Evolutionary conservation across 2,329 filamentous ascomycete species (phyloP).

Genomic region (Diaporthe aspalathi): DNA sequence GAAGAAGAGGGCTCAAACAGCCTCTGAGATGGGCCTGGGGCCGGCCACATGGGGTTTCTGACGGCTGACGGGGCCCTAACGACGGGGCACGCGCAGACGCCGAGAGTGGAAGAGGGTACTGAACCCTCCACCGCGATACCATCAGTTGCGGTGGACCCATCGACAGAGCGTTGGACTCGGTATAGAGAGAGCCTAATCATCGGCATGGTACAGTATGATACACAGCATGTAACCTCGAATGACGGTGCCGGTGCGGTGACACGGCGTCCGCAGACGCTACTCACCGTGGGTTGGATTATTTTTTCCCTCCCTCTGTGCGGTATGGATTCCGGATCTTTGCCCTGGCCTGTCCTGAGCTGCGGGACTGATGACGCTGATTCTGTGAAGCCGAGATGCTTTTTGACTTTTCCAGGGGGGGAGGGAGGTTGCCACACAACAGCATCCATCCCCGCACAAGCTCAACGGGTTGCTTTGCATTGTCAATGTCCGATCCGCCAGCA

Average conservation of each 20-base stretch:
- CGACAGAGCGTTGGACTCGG: neutral
- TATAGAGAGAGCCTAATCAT: neutral
- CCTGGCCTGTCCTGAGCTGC: conserved; percentile 13
- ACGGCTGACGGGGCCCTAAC: conserved; percentile 14
- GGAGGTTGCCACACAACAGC: conserved; percentile 29
- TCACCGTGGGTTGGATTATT: neutral
- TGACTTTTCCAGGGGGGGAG: conserved; percentile 21
- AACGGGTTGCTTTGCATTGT: conserved; percentile 26
- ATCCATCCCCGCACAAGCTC: conserved; percentile 32
- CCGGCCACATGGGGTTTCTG: conserved; percentile 9
- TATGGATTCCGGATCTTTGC: conserved; percentile 28
- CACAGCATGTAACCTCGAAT: conserved; percentile 4
- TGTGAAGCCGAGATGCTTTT: conserved; percentile 33
- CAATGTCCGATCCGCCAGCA: conserved; percentile 28
- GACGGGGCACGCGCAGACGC: conserved; percentile 17
- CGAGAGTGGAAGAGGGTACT: conserved; percentile 3
- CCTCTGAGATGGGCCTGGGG: conserved; percentile 13
- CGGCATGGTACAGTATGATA: neutral
- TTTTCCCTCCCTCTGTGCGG: neutral
- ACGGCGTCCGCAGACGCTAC: conserved; percentile 24
- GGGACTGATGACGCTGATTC: conserved; percentile 35
- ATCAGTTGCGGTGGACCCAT: too few relatives aligned
- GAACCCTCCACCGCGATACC: neutral
- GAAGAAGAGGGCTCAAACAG: conserved; percentile 15
- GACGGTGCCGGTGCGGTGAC: conserved; percentile 15